Conservation (phyloP, 2,329 filamentous ascomycete genomes). For the Microdochium paspali region DNA sequence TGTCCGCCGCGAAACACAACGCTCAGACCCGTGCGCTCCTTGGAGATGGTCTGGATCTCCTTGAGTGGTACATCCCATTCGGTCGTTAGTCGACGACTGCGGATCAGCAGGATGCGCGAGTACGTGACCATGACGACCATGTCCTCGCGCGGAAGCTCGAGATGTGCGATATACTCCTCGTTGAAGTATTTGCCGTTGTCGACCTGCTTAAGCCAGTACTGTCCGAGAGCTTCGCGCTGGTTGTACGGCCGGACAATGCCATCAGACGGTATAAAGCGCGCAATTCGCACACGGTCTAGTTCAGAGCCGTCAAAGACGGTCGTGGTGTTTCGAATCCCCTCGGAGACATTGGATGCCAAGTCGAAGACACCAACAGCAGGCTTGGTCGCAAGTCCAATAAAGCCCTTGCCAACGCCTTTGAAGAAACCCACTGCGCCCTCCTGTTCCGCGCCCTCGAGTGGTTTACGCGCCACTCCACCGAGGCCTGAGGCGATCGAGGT, state of each 20-base stretch:
- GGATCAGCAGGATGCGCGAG: conserved; percentile 78
- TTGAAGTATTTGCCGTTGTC: conserved; percentile 98
- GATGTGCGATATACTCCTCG: conserved; percentile 92
- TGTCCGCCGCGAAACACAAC: conserved; percentile 81
- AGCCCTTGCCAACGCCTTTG: conserved; percentile 93
- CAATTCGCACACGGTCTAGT: conserved; percentile 86
- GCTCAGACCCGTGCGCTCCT: conserved; percentile 90
- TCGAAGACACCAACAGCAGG: conserved; percentile 95
- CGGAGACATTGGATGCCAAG: conserved; percentile 91
- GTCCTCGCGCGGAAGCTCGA: conserved; percentile 83
- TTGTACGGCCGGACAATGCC: conserved; percentile 92
- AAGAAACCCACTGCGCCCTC: conserved; percentile 92
- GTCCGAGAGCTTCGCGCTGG: conserved; percentile 87
- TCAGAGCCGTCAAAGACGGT: conserved; percentile 95
- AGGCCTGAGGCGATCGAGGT: conserved; percentile 89
- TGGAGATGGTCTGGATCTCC: conserved; percentile 93
- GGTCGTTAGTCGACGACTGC: conserved; percentile 72
- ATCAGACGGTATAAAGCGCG: conserved; percentile 84
- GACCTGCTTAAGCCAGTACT: conserved; percentile 97
- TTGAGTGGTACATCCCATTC: conserved; percentile 97
- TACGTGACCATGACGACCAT: conserved; percentile 87
- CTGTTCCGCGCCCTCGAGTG: conserved; percentile 89
- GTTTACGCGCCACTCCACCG: conserved; percentile 85
- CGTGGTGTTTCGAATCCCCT: conserved; percentile 96
- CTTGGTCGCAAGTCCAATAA: conserved; percentile 91